These are phyloP conservation scores for Penicillium janthinellum DNA, from an alignment of 2,329 filamentous ascomycete genomes.

Conservation along the genomic window DNA sequence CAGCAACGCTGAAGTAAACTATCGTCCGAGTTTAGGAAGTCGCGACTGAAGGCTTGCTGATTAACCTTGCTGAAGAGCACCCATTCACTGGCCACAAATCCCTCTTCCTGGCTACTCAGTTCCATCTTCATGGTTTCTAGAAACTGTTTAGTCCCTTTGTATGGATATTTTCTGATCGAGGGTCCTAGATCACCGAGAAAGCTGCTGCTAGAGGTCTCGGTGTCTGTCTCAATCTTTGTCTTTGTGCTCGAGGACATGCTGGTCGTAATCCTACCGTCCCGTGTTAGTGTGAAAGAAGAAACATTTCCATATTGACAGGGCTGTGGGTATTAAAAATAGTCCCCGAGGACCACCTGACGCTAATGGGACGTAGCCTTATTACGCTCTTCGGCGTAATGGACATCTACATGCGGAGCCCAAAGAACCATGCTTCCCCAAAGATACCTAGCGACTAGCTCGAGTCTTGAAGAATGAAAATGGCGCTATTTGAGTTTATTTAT, in stretches of 20 bases:
- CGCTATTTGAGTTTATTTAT: not conserved
- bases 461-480: too few relatives aligned
- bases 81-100: not conserved
- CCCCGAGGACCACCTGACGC: too few relatives aligned
- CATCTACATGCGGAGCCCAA: too few relatives aligned
- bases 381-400: too few relatives aligned
- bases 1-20: constrained; percentile 5
- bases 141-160: not conserved
- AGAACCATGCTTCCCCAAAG: too few relatives aligned
- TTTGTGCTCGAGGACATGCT: not conserved
- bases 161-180: not conserved
- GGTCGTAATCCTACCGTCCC: not conserved
- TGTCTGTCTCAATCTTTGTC: not conserved
- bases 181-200: not conserved
- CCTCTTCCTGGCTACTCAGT: not conserved
- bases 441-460: too few relatives aligned
- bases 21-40: constrained; percentile 10
- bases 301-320: too few relatives aligned
- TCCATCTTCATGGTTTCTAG: not conserved
- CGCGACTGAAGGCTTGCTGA: constrained; percentile 2
- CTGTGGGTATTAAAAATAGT: too few relatives aligned
- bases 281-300: too few relatives aligned
- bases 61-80: constrained; percentile 8
- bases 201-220: not conserved
- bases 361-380: too few relatives aligned